phyloP scores from a whole-genome alignment of 768 basidiomycete genomes.

The Chalciporus piperatus region DNA sequence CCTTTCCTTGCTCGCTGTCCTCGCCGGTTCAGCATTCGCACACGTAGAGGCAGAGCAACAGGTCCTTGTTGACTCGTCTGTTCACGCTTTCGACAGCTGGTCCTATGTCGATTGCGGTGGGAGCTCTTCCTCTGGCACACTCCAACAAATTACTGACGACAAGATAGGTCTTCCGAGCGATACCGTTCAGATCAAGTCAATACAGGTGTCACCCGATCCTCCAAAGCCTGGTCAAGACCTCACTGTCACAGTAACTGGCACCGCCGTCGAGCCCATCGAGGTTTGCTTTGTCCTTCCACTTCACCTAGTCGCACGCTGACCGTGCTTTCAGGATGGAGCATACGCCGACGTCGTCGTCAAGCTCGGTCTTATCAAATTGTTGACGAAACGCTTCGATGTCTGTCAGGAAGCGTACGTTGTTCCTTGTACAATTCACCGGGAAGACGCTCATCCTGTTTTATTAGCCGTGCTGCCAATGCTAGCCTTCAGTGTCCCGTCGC shows the following conservation, averaged over 20 bases:
- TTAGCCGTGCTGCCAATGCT: constrained; percentile 71
- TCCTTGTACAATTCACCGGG: not conserved
- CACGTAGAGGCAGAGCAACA: constrained; percentile 28
- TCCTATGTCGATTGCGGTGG: constrained; percentile 71
- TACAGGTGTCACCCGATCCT: constrained; percentile 79
- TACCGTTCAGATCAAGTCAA: constrained; percentile 63
- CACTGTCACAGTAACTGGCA: constrained; percentile 77
- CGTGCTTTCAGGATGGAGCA: constrained; percentile 72
- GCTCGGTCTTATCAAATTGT: constrained; percentile 88
- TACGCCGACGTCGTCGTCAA: constrained; percentile 89
- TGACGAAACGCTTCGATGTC: constrained; percentile 79
- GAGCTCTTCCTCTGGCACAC: constrained; percentile 25
- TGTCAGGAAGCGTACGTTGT: constrained; percentile 89
- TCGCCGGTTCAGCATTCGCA: constrained; percentile 27
- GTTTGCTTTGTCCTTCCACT: constrained; percentile 38
- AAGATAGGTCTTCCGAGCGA: constrained; percentile 44
- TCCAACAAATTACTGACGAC: constrained; percentile 2
- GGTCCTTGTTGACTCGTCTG: constrained; percentile 26
- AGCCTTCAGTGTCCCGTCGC: constrained; percentile 83
- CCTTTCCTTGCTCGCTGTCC: constrained; percentile 28
- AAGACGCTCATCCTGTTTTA: constrained; percentile 1
- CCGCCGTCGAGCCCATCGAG: constrained; percentile 57
- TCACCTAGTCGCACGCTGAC: constrained; percentile 9
- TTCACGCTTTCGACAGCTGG: constrained; percentile 52
- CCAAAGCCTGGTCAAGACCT: constrained; percentile 84